Percentiles rank a stretch among this genome's conserved stretches.
These are phyloP conservation scores for Trichoderma arundinaceum DNA, from an alignment of 2,329 filamentous ascomycete species.

Conservation along the genomic window DNA sequence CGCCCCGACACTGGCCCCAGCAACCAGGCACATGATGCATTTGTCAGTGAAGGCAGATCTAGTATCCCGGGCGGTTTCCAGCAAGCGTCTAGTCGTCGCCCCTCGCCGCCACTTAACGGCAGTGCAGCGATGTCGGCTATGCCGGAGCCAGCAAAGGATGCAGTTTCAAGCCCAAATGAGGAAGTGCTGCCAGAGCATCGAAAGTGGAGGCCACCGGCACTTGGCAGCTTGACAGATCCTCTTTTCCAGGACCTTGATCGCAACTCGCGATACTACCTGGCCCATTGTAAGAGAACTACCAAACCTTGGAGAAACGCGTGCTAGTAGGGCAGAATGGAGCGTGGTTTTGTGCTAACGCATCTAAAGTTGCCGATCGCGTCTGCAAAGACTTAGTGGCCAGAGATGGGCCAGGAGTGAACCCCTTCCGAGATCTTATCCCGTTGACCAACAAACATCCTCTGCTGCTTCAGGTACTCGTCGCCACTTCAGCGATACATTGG, in stretches of 20 bases:
- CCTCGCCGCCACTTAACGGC: conserved; percentile 22
- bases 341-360: conserved; percentile 25
- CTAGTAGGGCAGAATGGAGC: conserved; percentile 1
- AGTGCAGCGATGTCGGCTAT: conserved; percentile 26
- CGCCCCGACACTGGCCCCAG: conserved; percentile 6
- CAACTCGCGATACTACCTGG: conserved; percentile 54
- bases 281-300: conserved; percentile 53
- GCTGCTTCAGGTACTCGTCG: conserved; percentile 55
- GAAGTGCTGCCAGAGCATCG: background rate
- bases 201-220: conserved; percentile 25
- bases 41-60: conserved; percentile 18
- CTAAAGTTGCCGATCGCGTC: conserved; percentile 53
- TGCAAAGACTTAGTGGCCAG: conserved; percentile 61
- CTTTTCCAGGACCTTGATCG: conserved; percentile 59
- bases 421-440: conserved; percentile 56
- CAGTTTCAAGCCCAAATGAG: conserved; percentile 12
- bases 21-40: conserved; percentile 6
- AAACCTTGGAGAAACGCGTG: background rate
- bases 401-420: conserved; percentile 53
- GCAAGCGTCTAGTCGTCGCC: conserved; percentile 13
- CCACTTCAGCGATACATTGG: conserved; percentile 57
- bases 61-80: conserved; percentile 13
- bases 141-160: conserved; percentile 20
- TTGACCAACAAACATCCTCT: conserved; percentile 53
- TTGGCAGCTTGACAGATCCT: conserved; percentile 56